Evolutionary conservation across 768 basidiomycete genomes (phyloP), one percentile per base, ranked within the genome.

Genomic region (Tulasnella sp.): DNA sequence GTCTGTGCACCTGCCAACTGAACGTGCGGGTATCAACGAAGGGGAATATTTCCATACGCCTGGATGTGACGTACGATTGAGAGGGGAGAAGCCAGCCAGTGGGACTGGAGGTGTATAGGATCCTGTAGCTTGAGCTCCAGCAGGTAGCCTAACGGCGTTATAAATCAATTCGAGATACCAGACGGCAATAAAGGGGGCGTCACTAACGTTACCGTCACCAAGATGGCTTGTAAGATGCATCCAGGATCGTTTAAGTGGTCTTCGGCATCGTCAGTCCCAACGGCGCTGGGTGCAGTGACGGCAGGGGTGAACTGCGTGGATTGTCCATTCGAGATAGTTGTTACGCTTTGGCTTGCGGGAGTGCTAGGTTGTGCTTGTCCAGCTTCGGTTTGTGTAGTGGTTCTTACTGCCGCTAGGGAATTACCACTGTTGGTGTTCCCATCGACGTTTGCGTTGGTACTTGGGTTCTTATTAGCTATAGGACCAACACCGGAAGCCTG

Each of bases 201-300:
- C 6, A 51, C 49, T 37, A 15, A 51, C 49, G 49, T 51, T 51
- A 51, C 49, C 2, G 49, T 51, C 6, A 51, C 49, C 15, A 51
- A 25, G 21, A 51, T 51, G 15, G 49, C 32, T 35, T 35, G 32
- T 9, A 51, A 21, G 36, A 14, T 14, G 49, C 49, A 51, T 2
- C 23, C 15, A 15, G 21, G 31, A 14, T 35, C 11, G 14, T 51
- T 39, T 21, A 51, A 6, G 27, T 29, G 14, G 50, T 34, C 34
- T 35, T 52, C 50, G 6, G 25, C 35, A 17, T 52, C 34, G 1
- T 11, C 35, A 17, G 50, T 25, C 2, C 32, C 19, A 2, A 17
- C 50, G 4, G 34, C 32, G 9, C 23, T 40, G 8, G 50, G 4
- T n/a, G 50, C 27, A 19, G 32, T 37, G n/a, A 36, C 35, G 17